Conservation (phyloP, 768 basidiomycete genomes). For the Podaxis sp. region DNA sequence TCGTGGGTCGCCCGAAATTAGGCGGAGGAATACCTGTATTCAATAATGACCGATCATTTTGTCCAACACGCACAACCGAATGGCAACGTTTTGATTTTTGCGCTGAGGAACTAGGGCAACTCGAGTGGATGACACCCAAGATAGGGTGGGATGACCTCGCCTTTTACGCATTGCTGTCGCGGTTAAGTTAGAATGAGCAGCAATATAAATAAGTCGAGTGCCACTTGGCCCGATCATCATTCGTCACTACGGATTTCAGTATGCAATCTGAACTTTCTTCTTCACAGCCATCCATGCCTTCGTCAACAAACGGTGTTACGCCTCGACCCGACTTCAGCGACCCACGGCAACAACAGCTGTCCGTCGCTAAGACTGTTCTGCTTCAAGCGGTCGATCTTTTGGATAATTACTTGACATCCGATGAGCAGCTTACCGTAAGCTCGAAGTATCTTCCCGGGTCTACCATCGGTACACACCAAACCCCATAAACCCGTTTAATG, state of each 20-base stretch:
- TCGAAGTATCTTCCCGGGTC: conserved; percentile 85
- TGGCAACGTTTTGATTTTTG: conserved; percentile 7
- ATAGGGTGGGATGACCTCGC: conserved; percentile 1
- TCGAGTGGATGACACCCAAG: background rate
- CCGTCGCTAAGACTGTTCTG: conserved; percentile 66
- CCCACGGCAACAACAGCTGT: conserved; percentile 52
- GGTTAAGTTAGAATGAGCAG: conserved; percentile 3
- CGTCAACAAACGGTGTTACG: conserved; percentile 20
- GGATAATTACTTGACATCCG: conserved; percentile 59
- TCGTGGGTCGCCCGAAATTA: conserved; percentile 76
- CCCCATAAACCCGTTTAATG: background rate
- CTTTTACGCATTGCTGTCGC: background rate
- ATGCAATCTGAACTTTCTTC: conserved; percentile 21
- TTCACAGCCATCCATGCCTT: conserved; percentile 24
- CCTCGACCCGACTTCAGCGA: conserved; percentile 20
- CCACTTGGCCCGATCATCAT: conserved; percentile 22
- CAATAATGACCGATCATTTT: conserved; percentile 12
- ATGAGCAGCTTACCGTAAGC: conserved; percentile 65
- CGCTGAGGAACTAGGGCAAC: background rate
- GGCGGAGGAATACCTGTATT: conserved; percentile 60
- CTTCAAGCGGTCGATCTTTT: conserved; percentile 73
- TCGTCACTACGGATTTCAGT: conserved; percentile 16
- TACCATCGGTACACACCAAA: conserved; percentile 63
- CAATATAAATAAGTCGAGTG: conserved; percentile 22
- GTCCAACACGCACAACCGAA: background rate